Evolutionary conservation across 805 yeast species (phyloP).

Genomic region (Wickerhamiella siamensis): DNA sequence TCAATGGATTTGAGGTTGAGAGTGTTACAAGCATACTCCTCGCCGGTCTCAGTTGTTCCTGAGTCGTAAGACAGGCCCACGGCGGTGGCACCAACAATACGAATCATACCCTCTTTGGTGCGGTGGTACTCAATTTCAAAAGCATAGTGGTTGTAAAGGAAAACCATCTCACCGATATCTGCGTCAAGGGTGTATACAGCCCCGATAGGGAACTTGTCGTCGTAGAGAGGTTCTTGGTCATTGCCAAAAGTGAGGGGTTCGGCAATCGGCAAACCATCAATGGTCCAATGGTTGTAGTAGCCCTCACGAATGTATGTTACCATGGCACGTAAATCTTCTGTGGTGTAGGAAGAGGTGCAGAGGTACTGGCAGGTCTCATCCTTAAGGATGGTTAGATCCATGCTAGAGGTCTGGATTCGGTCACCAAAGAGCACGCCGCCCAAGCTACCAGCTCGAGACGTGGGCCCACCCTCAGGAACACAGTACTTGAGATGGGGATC

Average conservation of each 20-base stretch:
- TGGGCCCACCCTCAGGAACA: constrained; percentile 46
- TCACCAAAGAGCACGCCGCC: constrained; percentile 94
- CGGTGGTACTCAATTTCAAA: constrained; percentile 71
- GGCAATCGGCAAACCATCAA: constrained; percentile 93
- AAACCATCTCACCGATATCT: constrained; percentile 46
- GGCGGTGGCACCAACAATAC: constrained; percentile 86
- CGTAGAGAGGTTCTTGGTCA: constrained; percentile 46
- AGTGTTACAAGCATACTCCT: neutral
- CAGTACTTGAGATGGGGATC: constrained; percentile 76
- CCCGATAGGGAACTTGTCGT: constrained; percentile 5
- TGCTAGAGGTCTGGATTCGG: constrained; percentile 86
- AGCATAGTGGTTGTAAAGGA: constrained; percentile 63
- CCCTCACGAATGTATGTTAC: neutral
- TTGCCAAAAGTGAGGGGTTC: constrained; percentile 34
- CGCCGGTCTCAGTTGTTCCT: neutral
- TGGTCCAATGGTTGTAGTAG: constrained; percentile 77
- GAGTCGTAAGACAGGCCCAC: neutral
- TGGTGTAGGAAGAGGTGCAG: constrained; percentile 47
- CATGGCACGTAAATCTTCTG: constrained; percentile 35
- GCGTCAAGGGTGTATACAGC: neutral
- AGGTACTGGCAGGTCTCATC: constrained; percentile 52
- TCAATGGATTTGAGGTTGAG: neutral
- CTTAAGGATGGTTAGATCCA: constrained; percentile 62
- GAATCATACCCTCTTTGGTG: constrained; percentile 47
- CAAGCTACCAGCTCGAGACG: constrained; percentile 70